Base-by-base conservation (phyloP, 75 land plant genomes). In the Picea glauca region DNA sequence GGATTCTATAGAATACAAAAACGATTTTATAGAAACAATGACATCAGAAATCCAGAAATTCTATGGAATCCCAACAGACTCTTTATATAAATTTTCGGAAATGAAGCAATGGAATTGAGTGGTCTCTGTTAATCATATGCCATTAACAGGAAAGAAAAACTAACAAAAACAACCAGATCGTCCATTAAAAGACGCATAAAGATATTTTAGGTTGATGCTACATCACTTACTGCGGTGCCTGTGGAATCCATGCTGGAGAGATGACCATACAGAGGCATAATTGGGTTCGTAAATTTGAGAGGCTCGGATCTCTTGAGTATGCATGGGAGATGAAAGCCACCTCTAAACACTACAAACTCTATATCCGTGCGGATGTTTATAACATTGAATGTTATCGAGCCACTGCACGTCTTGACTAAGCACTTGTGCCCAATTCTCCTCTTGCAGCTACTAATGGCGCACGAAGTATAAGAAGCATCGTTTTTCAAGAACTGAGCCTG, bases 361-460 rank as follows among this genome's bases (percentile, higher is more conserved):
- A 96, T 72, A 23, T 92, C 94, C 0, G 93, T 96, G 72, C 96
- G 77, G 62, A 96, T 86, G 83, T 96, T 96, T 57, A 96, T 78
- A 31, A 93, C 82, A 75, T 96, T 91, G 77, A 96, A 96, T 3
- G 87, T 72, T 7, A 96, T 18, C 1, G 97, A 83, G 13, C 79
- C 98, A 57, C 78, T 80, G 79, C 98, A 96, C 2, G 93, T 89
- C 14, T 66, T 74, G 31, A 77, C 60, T 70, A 43, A 3, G 40
- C 93, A 95, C 20, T 20, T 40, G 2, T 77, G 80, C 4, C 40
- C 58, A 40, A 46, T 26, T 4, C 38, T 54, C 35, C 75, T 58
- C 78, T 87, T 38, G 84, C 90, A 90, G 58, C 83, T 83, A 62
- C 75, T 23, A 5, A 86, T 85, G 64, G 81, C 77, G 82, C 98